phyloP scores from a whole-genome alignment of 2,329 filamentous ascomycete genomes.

The Monilinia polystroma region DNA sequence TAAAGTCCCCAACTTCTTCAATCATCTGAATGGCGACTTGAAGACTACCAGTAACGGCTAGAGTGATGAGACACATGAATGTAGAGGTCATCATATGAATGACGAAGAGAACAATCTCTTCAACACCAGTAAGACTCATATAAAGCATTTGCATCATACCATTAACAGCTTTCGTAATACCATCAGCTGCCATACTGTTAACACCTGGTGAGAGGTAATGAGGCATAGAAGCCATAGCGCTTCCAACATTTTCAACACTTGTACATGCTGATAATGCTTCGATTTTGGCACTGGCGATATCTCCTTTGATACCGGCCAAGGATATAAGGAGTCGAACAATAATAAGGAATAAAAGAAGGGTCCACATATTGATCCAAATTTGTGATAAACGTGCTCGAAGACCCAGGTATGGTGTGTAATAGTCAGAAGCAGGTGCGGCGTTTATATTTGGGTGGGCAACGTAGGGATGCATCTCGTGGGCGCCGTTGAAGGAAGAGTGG shows the following conservation, averaged over 20 bases:
- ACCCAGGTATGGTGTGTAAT: constrained; percentile 87
- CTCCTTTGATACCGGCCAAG: constrained; percentile 67
- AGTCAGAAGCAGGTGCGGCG: constrained; percentile 52
- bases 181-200: constrained; percentile 78
- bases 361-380: constrained; percentile 98
- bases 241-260: constrained; percentile 88
- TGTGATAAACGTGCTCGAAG: constrained; percentile 87
- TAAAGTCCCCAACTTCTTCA: constrained; percentile 57
- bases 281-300: constrained; percentile 71
- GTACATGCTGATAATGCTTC: constrained; percentile 88
- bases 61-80: constrained; percentile 84
- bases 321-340: constrained; percentile 79
- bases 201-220: constrained; percentile 88
- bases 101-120: constrained; percentile 85
- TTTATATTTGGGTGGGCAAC: constrained; percentile 21
- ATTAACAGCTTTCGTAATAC: constrained; percentile 76
- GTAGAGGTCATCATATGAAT: constrained; percentile 90
- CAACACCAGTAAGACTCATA: constrained; percentile 77
- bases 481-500: constrained; percentile 42
- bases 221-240: constrained; percentile 96
- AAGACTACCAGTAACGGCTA: constrained; percentile 76
- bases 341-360: constrained; percentile 81
- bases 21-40: constrained; percentile 65
- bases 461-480: constrained; percentile 38
- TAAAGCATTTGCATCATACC: constrained; percentile 77